phyloP scores from a whole-genome alignment of 2,329 filamentous ascomycete genomes.

The Orbilia blumenaviensis region DNA sequence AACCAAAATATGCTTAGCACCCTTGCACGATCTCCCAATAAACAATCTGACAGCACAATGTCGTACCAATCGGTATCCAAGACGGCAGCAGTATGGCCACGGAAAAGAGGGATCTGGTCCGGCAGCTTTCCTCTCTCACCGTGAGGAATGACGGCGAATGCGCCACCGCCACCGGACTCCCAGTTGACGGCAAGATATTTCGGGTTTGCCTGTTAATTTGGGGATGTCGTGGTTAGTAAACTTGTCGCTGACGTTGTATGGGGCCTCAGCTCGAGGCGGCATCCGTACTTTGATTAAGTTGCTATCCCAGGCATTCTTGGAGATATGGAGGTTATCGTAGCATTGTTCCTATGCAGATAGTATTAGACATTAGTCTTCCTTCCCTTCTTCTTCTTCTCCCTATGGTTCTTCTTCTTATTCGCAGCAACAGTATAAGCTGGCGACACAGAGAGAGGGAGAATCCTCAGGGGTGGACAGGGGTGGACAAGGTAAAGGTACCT shows the following conservation, averaged over 20 bases:
- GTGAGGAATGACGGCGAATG: slow-evolving; percentile 93
- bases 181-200: slow-evolving; percentile 98
- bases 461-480: background rate
- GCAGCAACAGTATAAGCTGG: slow-evolving; percentile 11
- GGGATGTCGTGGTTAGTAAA: slow-evolving; percentile 10
- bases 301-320: slow-evolving; percentile 98
- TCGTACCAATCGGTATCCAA: slow-evolving; percentile 89
- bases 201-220: slow-evolving; percentile 77
- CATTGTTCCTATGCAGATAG: slow-evolving; percentile 77
- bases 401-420: background rate
- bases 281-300: slow-evolving; percentile 87
- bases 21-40: background rate
- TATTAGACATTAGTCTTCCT: background rate
- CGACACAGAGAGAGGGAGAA: no score
- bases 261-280: background rate
- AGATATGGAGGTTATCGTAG: slow-evolving; percentile 97
- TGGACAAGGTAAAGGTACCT: slow-evolving; percentile 64
- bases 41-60: slow-evolving; percentile 38
- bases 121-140: slow-evolving; percentile 89
- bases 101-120: slow-evolving; percentile 91
- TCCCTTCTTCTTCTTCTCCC: background rate
- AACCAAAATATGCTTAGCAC: background rate
- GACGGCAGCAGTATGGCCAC: slow-evolving; percentile 93
- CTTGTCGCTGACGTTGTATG: background rate
- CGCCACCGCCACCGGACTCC: slow-evolving; percentile 94